A percentile compares a stretch with the other conserved stretches of the same genome.
Evolutionary conservation across 352 stramenopile genomes (phyloP).

Genomic region (Phytopythium oedochilum): DNA sequence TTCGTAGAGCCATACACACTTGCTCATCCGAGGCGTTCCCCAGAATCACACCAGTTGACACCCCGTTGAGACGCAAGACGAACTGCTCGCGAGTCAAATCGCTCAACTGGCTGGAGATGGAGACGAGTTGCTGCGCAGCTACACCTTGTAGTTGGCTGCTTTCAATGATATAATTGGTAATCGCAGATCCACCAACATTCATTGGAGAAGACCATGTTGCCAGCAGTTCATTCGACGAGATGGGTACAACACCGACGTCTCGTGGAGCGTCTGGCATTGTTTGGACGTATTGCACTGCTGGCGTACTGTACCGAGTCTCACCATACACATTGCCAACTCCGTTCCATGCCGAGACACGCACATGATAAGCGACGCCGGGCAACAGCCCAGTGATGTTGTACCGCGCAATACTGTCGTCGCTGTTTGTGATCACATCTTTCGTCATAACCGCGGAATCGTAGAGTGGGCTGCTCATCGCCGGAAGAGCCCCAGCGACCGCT

Average conservation of each 20-base stretch:
- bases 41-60: conserved; percentile 14
- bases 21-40: conserved; percentile 38
- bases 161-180: conserved; percentile 51
- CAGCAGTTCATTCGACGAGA: conserved; percentile 27
- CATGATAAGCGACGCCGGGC: conserved; percentile 67
- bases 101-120: conserved; percentile 25
- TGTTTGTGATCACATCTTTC: conserved; percentile 18
- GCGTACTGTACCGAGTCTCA: conserved; percentile 70
- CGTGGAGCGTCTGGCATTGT: conserved; percentile 28
- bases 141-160: conserved; percentile 53
- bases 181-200: conserved; percentile 36
- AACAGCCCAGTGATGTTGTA: conserved; percentile 29
- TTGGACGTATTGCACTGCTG: conserved; percentile 48
- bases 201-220: conserved; percentile 54
- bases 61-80: conserved; percentile 12
- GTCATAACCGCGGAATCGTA: conserved; percentile 58
- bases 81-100: conserved; percentile 32
- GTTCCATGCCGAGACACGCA: conserved; percentile 92
- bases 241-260: conserved; percentile 39
- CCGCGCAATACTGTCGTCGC: conserved; percentile 9
- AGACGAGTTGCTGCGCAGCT: conserved; percentile 61
- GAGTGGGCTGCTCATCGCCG: conserved; percentile 74
- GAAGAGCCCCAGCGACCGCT: conserved; percentile 34
- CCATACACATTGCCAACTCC: conserved; percentile 87
- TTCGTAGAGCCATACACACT: conserved; percentile 12